Evolutionary conservation across 2,329 filamentous ascomycete species (phyloP), one percentile per base, ranked within the genome.

Genomic region (Ceratocystis diversiconidia): DNA sequence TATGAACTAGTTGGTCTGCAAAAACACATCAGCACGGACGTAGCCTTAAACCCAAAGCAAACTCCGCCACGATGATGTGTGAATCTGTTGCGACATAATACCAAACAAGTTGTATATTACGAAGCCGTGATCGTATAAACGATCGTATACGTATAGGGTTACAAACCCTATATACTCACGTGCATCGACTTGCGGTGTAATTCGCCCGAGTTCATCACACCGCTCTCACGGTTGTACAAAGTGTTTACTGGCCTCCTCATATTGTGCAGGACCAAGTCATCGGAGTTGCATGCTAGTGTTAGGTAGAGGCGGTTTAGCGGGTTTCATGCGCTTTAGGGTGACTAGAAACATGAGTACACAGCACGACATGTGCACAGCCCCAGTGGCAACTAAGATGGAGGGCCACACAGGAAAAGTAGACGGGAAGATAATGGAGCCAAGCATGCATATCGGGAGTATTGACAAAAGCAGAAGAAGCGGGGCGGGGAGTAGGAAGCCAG

Each of bases 341-440:
- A 12, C 48, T 50, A 50, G 7, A 25, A 22, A 25, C 48, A 50
- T 25, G 48, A 50, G 17, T 22, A 50, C 19, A 50, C 19, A 50
- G 22, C n/a, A 50, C 48, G 22, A 30, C 52, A 32, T 57, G 50
- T 57, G 52, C 52, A 57, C 52, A 57, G 52, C 52, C 52, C 28
- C 52, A 15, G 52, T 57, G 52, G 28, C 52, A 28, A 30, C 12
- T 30, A 5, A 30, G 52, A 57, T 57, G 7, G 22, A 57, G 7
- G 30, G 28, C n/a, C 46, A 25, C 22, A 32, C 15, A 28, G 25
- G 28, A 32, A 57, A 15, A 28, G 22, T 22, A 57, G 52, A 28
- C 52, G 52, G 52, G 25, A 57, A 57, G 52, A 57, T 3, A 10
- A 41, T 41, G 36, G 4, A 57, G 28, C 22, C 22, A 57, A 57